Evolutionary conservation across 805 yeast genomes (phyloP), one percentile per base, ranked within the genome.

Genomic region (Candida tammaniensis): DNA sequence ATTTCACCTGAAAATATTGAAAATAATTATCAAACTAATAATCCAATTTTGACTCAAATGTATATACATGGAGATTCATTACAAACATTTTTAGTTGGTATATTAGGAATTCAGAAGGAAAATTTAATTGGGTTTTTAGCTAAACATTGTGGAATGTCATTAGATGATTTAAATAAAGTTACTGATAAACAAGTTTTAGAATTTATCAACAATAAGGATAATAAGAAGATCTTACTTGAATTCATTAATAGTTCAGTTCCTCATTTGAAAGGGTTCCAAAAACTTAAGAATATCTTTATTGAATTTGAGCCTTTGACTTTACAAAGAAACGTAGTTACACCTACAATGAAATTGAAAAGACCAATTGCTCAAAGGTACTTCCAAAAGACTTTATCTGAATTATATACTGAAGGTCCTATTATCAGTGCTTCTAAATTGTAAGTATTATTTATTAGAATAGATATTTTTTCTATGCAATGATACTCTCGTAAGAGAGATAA

Each of bases 321-420:
- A 8, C 70, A 60, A 25, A 51, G 51, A 15, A 59, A 61, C 33
- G 62, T 66, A 1, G 52, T 67, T 16, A 67, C 72, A 1, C 71
- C 71, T 18, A 67, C 72, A 1, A 48, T 64, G 57, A 67, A 67
- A 47, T 52, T 67, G 34, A 66, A 59, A 46, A 57, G 72, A 42
- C 67, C 68, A n/a, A 31, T 58, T 23, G 64, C 64, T 25, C 36
- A 47, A 23, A 55, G 55, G 36, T 53, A 36, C 42, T 61, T 64
- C 37, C 46, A 38, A 22, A 44, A 47, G 9, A 41, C 43, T 15
- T 51, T 65, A 28, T 50, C 50, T 10, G 32, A 30, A 2, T 57
- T 67, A 54, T 67, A 67, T 40, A 57, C 48, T 5, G 70, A 65
- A 47, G 68, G 67, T 5, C 54, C 60, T 4, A 40, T 62, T 30